These are phyloP conservation scores for Ophiocytium majus DNA, from an alignment of 352 stramenopile genomes.

Conservation along the genomic window DNA sequence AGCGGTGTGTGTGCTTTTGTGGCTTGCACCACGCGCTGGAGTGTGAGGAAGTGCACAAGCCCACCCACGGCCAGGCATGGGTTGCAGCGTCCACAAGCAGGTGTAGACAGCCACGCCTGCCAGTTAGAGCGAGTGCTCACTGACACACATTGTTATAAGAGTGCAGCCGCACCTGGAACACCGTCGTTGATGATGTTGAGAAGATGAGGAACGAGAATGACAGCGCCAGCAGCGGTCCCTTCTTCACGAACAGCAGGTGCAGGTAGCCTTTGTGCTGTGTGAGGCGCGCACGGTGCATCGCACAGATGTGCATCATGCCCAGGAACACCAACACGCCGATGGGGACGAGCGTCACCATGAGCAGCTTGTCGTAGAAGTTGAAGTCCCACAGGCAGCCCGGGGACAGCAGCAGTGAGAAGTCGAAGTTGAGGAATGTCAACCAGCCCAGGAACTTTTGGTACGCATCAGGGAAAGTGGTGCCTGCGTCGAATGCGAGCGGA, in stretches of 20 bases:
- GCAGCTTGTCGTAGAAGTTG: slow-evolving; percentile 9
- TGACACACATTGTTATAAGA: not conserved
- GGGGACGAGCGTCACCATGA: not conserved
- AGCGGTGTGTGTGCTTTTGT: too few species aligned
- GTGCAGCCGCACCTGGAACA: not conserved
- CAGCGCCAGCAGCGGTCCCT: not conserved
- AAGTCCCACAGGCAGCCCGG: slow-evolving; percentile 28
- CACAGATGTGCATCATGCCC: not conserved
- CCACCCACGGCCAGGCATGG: too few species aligned
- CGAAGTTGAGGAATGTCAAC: slow-evolving; percentile 31
- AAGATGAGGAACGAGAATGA: not conserved
- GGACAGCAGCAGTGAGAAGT: slow-evolving; percentile 27
- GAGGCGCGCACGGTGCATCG: not conserved
- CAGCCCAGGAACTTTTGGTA: slow-evolving; percentile 27
- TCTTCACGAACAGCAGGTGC: not conserved
- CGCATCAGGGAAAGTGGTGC: slow-evolving; percentile 24
- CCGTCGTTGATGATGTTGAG: not conserved
- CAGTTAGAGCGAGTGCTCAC: too few species aligned
- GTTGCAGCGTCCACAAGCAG: too few species aligned
- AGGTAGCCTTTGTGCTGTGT: not conserved
- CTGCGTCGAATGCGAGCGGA: slow-evolving; percentile 13
- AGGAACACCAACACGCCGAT: not conserved
- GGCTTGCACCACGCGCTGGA: too few species aligned
- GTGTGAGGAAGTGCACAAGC: too few species aligned
- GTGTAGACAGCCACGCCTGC: too few species aligned